Base-by-base conservation (phyloP, 176 grass and related monocot species). In the Cymbopogon citratus region DNA sequence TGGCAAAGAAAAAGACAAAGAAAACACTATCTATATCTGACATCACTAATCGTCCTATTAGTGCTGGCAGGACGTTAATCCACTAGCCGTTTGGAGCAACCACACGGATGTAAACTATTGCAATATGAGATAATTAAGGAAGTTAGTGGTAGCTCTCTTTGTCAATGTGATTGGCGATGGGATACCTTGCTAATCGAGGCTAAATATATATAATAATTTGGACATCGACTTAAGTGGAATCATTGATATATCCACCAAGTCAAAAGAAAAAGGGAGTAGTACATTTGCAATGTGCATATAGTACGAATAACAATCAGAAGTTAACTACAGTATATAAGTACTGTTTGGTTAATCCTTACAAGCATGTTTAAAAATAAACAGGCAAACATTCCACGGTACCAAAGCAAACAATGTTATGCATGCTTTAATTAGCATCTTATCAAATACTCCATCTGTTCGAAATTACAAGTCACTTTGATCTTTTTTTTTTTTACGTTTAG, bases 31-130 rank as follows among this genome's bases (percentile, higher is more conserved):
- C 24, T 75, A 68, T 75, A 68, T 75, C 71, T 72, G 38, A 52
- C 36, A 45, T 72, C 39, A 82, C 63, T 51, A 46, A 15, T 6
- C 67, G 51, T 84, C 31, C 52, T 80, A 77, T 75, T 83, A 89
- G 87, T 85, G 87, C 40, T 21, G 39, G 41, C 48, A 76, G 69
- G 56, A 89, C 80, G 39, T 76, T 41, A 39, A n/a, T 59, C 70
- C 81, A 89, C 76, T 89, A 44, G 52, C 70, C 76, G 25, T 63
- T 63, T 85, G 70, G 63, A 52, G 76, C 61, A 33, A 40, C 38
- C n/a, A 60, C 76, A 80, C 33, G 31, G 34, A 85, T 11, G 19
- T 63, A 80, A 61, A 52, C 69, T 75, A 84, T 52, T 80, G 19
- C 51, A 63, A 56, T n/a, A 63, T 80, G 14, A 45, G 81, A 85